phyloP scores from a whole-genome alignment of 2,329 filamentous ascomycete species.

The Epichloe glyceriae region DNA sequence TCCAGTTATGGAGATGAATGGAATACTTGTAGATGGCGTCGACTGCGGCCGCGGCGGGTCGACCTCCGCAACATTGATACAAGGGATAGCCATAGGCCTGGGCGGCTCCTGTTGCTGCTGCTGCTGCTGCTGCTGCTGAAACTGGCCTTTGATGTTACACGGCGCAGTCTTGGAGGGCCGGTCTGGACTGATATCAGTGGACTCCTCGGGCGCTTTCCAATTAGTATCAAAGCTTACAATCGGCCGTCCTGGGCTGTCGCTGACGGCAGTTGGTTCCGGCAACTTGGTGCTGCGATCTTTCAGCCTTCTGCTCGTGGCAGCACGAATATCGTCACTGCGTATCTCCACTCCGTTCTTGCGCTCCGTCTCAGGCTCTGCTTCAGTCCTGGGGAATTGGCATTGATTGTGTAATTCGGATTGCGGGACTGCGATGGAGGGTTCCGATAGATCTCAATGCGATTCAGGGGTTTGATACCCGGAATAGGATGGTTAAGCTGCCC shows the following conservation, averaged over 20 bases:
- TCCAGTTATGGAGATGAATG: slow-evolving; percentile 23
- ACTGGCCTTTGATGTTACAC: slow-evolving; percentile 4
- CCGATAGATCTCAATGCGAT: slow-evolving; percentile 62
- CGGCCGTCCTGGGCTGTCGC: slow-evolving; percentile 76
- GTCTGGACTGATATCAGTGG: slow-evolving; percentile 51
- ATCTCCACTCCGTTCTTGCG: slow-evolving; percentile 73
- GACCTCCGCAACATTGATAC: slow-evolving; percentile 41
- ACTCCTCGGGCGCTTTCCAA: slow-evolving; percentile 62
- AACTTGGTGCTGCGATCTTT: slow-evolving; percentile 78
- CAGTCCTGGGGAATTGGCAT: slow-evolving; percentile 29
- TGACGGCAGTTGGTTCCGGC: slow-evolving; percentile 81
- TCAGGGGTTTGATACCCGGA: slow-evolving; percentile 22
- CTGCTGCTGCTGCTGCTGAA: slow-evolving; percentile 9
- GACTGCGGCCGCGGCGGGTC: slow-evolving; percentile 20
- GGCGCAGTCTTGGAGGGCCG: slow-evolving; percentile 17
- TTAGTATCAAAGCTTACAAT: slow-evolving; percentile 93
- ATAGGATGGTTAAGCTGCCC: slow-evolving; percentile 26
- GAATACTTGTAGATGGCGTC: slow-evolving; percentile 18
- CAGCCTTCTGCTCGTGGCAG: slow-evolving; percentile 79
- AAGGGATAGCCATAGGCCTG: slow-evolving; percentile 33
- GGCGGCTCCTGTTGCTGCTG: slow-evolving; percentile 3
- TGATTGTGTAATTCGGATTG: slow-evolving; percentile 68
- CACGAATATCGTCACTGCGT: slow-evolving; percentile 73
- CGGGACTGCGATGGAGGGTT: slow-evolving; percentile 75
- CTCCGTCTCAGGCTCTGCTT: slow-evolving; percentile 30